Evolutionary conservation across 176 grass and related monocot genomes (phyloP), one percentile per base, ranked within the genome.

Genomic region (Oryza officinalis): DNA sequence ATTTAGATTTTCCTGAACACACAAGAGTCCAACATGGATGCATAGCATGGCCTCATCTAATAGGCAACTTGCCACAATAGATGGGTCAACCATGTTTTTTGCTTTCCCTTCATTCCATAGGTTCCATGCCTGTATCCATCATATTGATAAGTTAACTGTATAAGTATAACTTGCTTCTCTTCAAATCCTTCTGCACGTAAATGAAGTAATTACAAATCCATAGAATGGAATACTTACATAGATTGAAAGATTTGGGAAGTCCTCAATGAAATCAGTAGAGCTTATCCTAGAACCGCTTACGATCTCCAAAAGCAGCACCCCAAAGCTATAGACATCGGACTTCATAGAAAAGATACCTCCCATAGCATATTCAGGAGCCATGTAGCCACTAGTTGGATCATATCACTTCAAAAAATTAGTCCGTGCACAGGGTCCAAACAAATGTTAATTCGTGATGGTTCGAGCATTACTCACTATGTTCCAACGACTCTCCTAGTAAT

Each of bases 311-410:
- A 91, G 33, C 17, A 92, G 20, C 33, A 89, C 85, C 7, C 87
- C 91, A 3, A 90, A 92, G 75, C 87, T 92, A 40, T 89, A 90
- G 20, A 92, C 71, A 72, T 92, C 84, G 9, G 90, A 87, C 44
- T 89, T 92, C 27, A 75, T 67, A 17, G 91, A 90, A 23, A 89
- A 92, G 9, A 92, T 44, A 1, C 87, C 91, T 32, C 68, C 91
- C 91, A 92, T 92, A 28, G 87, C 91, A 87, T 92, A 89, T 22
- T 92, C 84, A 49, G 81, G 91, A 75, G 91, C 81, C 87, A 92
- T 92, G 2, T 92, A 92, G 6, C 90, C 87, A 68, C 87, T 92
- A 44, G 0, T 41, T 4, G 33, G n/a, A 28, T 2, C 5, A 63
- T 46, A 26, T 27, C 3, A 50, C 0, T 44, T 37, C 1, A 23